Evolutionary conservation across 2,329 filamentous ascomycete species (phyloP).

Genomic region (Epichloe elymi): DNA sequence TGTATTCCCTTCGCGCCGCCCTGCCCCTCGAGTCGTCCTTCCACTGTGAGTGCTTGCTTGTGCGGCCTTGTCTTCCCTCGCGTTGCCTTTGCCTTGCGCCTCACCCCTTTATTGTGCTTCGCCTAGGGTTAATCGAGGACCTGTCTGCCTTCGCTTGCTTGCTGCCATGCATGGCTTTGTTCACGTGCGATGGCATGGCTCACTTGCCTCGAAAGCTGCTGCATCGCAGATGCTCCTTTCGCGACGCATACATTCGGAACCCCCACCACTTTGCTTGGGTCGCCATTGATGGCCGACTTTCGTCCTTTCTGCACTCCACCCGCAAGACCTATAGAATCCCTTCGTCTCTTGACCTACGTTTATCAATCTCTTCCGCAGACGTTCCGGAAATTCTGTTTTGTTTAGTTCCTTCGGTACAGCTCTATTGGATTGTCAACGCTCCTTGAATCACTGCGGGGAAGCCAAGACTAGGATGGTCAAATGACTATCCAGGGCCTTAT

Average conservation of each 20-base stretch:
- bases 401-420: not conserved
- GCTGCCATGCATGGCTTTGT: conserved; percentile 2
- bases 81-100: not conserved
- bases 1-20: conserved; percentile 3
- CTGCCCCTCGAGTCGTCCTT: conserved; percentile 3
- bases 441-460: conserved; percentile 1
- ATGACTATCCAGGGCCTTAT: conserved; percentile 1
- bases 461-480: conserved; percentile 3
- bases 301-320: not conserved
- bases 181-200: not conserved
- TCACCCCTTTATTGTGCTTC: not conserved
- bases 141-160: conserved; percentile 2
- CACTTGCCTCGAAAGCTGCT: conserved; percentile 3
- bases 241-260: not conserved
- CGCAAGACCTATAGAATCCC: conserved; percentile 1
- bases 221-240: conserved; percentile 3
- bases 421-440: not conserved
- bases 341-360: not conserved
- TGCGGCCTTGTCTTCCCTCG: conserved; percentile 6
- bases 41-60: conserved; percentile 4
- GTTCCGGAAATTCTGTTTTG: not conserved
- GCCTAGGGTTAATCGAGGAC: not conserved
- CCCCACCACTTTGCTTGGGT: not conserved
- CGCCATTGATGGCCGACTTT: not conserved
- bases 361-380: not conserved